These are phyloP conservation scores for Colletotrichum scovillei DNA, from an alignment of 2,329 filamentous ascomycete genomes.

Conservation along the genomic window DNA sequence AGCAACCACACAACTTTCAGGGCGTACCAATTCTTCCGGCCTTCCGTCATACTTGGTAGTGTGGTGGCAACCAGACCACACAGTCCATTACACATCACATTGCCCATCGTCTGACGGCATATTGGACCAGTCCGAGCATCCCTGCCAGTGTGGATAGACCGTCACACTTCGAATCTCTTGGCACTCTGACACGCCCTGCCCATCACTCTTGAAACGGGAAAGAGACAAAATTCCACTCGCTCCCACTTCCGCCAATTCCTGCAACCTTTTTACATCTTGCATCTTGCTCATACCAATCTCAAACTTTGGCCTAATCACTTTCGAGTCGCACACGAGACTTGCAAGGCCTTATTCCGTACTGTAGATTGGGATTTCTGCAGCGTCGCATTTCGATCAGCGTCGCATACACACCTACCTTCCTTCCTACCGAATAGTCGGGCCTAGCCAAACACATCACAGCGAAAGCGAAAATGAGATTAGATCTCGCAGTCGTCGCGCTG, in stretches of 20 bases:
- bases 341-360: background rate
- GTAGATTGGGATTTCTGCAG: background rate
- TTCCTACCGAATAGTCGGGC: background rate
- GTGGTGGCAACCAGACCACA: constrained; percentile 26
- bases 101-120: constrained; percentile 11
- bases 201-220: constrained; percentile 20
- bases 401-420: background rate
- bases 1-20: background rate
- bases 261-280: background rate
- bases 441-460: background rate
- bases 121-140: constrained; percentile 18
- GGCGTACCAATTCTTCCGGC: background rate
- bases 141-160: constrained; percentile 15
- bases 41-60: constrained; percentile 7
- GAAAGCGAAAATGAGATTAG: constrained; percentile 45
- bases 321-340: background rate
- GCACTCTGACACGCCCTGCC: constrained; percentile 20
- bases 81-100: constrained; percentile 22
- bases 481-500: constrained; percentile 43
- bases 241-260: constrained; percentile 12
- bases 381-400: background rate
- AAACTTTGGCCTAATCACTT: background rate
- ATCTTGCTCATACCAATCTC: background rate
- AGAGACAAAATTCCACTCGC: constrained; percentile 20
- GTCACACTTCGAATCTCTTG: constrained; percentile 15